phyloP scores from a whole-genome alignment of 2,329 filamentous ascomycete genomes.

The Cladosporium austrohemisphaericum region DNA sequence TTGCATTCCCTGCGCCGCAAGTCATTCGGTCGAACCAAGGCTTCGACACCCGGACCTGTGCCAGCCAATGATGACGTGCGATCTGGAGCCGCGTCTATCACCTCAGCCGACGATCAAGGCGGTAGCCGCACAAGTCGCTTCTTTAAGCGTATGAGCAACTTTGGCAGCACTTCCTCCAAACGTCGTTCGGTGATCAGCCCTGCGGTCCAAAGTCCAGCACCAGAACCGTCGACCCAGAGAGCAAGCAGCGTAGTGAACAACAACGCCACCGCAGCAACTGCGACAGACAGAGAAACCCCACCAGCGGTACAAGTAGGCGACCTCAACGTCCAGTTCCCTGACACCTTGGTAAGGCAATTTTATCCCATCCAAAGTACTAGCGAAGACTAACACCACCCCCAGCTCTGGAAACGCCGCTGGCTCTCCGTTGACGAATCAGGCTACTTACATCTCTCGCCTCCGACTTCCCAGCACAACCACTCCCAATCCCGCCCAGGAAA shows the following conservation, averaged over 20 bases:
- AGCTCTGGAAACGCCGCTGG: constrained; percentile 89
- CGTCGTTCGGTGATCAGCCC: constrained; percentile 30
- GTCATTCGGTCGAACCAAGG: constrained; percentile 21
- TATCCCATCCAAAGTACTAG: neutral
- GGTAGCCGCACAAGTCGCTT: constrained; percentile 56
- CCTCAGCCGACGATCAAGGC: constrained; percentile 23
- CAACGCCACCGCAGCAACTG: neutral
- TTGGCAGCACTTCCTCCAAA: constrained; percentile 46
- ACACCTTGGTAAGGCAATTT: constrained; percentile 61
- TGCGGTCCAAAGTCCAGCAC: constrained; percentile 14
- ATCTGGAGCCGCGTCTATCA: constrained; percentile 18
- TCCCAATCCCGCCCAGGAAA: constrained; percentile 37
- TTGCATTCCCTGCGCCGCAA: constrained; percentile 21
- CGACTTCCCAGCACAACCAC: constrained; percentile 50
- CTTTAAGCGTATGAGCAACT: constrained; percentile 57
- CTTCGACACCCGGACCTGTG: constrained; percentile 16
- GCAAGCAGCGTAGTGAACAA: constrained; percentile 12
- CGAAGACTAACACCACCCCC: neutral
- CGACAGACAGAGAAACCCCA: constrained; percentile 37
- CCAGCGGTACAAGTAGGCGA: constrained; percentile 73
- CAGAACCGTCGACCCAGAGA: constrained; percentile 13
- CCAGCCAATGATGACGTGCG: constrained; percentile 16
- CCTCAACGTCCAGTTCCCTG: constrained; percentile 95
- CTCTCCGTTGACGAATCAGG: constrained; percentile 81
- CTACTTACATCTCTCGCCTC: constrained; percentile 73